phyloP scores from a whole-genome alignment of 345 rosid species.

The Dimocarpus longan region DNA sequence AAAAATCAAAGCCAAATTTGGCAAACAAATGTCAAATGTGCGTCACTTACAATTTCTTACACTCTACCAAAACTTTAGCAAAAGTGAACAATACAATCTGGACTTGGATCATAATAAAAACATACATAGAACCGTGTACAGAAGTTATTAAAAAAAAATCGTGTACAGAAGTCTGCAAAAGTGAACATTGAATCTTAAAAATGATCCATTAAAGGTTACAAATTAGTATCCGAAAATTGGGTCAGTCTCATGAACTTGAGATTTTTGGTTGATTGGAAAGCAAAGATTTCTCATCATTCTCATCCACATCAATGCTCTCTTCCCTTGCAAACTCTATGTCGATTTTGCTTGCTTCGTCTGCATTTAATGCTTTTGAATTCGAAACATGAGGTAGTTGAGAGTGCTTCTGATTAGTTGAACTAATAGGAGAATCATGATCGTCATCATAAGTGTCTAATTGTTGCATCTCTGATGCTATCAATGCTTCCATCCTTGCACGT shows the following conservation, averaged over 20 bases:
- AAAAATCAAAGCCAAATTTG: too few relatives aligned
- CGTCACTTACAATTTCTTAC: too few relatives aligned
- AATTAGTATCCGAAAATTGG: not conserved
- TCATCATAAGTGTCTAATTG: slow-evolving; percentile 22
- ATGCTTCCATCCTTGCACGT: slow-evolving; percentile 72
- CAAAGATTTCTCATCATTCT: slow-evolving; percentile 36
- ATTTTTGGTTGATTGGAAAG: slow-evolving; percentile 13
- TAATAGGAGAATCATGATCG: not conserved
- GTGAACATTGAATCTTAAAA: too few relatives aligned
- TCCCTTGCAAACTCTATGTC: slow-evolving; percentile 31
- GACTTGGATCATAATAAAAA: too few relatives aligned
- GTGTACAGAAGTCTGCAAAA: too few relatives aligned
- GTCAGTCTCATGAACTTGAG: not conserved
- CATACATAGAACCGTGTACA: too few relatives aligned
- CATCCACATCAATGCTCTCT: slow-evolving; percentile 32
- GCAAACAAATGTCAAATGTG: too few relatives aligned
- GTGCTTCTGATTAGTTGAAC: not conserved
- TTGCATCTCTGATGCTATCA: slow-evolving; percentile 72
- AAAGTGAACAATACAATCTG: too few relatives aligned
- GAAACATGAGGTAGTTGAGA: not conserved
- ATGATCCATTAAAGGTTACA: too few relatives aligned
- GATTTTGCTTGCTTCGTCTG: slow-evolving; percentile 21
- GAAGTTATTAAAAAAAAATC: too few relatives aligned
- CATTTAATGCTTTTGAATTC: slow-evolving; percentile 20
- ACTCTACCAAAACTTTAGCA: too few relatives aligned